Evolutionary conservation across 208 protist species (phyloP), one percentile per base, ranked within the genome.

Genomic region (Leishmania guyanensis): DNA sequence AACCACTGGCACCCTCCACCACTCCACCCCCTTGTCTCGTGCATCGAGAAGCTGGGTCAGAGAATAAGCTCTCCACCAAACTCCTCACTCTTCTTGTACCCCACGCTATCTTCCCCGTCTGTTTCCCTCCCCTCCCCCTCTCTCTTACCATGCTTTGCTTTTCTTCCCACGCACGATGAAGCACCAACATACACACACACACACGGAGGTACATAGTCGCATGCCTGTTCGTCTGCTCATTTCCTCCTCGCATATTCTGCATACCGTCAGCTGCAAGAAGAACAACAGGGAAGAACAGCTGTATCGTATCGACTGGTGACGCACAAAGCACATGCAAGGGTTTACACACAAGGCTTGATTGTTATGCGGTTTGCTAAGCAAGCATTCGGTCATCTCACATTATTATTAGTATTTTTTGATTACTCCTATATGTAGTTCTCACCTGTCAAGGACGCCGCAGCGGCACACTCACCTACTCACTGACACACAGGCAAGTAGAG

Each of bases 161-260:
- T 78, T 14, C 29, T 62, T 50, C 22, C 64, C 48, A 5, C 72
- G 22, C 29, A 26, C 48, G 5, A 29, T 33, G 17, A 58, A n/a
- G 51, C 43, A 46, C 70, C 29, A 56, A 22, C 69, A 68, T 26
- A 68, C 62, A 68, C 62, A 68, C 62, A 33, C 62, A 69, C 69
- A 16, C 51, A 36, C 43, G 48, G 9, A 74, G 5, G 58, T 29
- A 78, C 22, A 74, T 16, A 53, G 50, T 16, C 22, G 16, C 66
- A 14, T 51, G 26, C 39, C 29, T 50, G 56, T n/a, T 62, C 43
- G 62, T 14, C n/a, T 69, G 33, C 33, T 46, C 33, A 43, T 33
- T 69, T 46, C 33, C 26, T 17, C 33, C 66, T n/a, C 20, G 43
- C 12, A 10, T 50, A 50, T 72, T 72, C 43, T 50, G 66, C 14